phyloP scores from a whole-genome alignment of 768 basidiomycete species.

The Rhizopogon rudus region DNA sequence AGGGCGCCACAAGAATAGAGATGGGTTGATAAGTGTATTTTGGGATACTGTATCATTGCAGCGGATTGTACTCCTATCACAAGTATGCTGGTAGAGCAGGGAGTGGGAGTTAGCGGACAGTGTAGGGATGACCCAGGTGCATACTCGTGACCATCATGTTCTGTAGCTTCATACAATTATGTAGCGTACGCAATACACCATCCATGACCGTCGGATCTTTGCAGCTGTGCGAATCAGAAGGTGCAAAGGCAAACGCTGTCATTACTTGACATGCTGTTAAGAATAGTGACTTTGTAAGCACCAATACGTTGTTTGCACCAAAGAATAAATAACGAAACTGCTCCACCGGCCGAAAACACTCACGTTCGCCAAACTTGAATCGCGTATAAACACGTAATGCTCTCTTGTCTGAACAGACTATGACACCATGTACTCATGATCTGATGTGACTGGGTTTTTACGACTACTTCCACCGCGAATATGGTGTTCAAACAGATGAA shows the following conservation, averaged over 20 bases:
- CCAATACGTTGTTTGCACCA: background rate
- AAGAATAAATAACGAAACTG: background rate
- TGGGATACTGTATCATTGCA: conserved; percentile 12
- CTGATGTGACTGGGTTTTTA: background rate
- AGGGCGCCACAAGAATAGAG: conserved; percentile 14
- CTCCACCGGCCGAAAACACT: background rate
- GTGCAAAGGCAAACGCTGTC: background rate
- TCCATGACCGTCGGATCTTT: background rate
- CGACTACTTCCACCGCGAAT: background rate
- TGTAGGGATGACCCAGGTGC: background rate
- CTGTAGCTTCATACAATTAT: background rate
- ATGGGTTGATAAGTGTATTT: conserved; percentile 5
- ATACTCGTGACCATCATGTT: background rate
- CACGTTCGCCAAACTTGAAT: background rate
- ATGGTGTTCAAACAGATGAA: background rate
- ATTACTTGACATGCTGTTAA: background rate
- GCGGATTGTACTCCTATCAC: conserved; percentile 19
- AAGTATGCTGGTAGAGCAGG: background rate
- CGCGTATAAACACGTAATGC: background rate
- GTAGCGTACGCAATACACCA: background rate
- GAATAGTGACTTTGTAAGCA: background rate
- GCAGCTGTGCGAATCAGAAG: background rate
- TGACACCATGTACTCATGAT: background rate
- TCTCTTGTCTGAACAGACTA: background rate
- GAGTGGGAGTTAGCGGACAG: background rate